Evolutionary conservation across 345 rosid species (phyloP), one percentile per base, ranked within the genome.

Genomic region (Anacardium occidentale): DNA sequence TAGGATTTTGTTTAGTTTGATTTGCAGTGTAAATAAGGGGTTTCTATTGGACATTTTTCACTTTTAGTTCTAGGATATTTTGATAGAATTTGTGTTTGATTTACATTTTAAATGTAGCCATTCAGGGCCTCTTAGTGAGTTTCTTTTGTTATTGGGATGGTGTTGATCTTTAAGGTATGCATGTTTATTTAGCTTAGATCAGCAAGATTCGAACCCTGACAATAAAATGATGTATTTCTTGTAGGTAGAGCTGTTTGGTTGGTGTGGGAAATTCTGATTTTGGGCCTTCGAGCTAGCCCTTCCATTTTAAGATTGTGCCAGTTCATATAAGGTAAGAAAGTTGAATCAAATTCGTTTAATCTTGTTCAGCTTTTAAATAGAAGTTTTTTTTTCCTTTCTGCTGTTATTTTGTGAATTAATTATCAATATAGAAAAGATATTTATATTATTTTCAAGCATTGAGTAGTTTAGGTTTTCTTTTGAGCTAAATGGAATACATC

Each of bases 251-350:
- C 59, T 56, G 29, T 13, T 60, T 63, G 37, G 3, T 59, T 44
- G 3, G 53, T 54, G 47, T 48, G 25, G 45, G 25, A 40, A 44
- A 13, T 24, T 9, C 20, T 6, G 18, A 44, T 71, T 64, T 51
- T 37, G n/a, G 21, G 54, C 26, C 45, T 59, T 67, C 20, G 40
- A 58, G 62, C 53, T 26, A 5, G 53, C 48, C 22, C 0, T 20
- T 56, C 32, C 7, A 9, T 60, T 53, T 50, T 21, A 15, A 32
- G 25, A 50, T 48, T 48, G 66, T 51, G 51, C 66, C 15, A 15
- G 25, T 13, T 11, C 80, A 62, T 18, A 80, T 74, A 83, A 83
- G 85, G 83, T 79, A 83, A 74, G 85, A 76, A 75, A 75, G 71
- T 75, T 75, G 67, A 66, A 61, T 60, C 59, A 59, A 44, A 67